Conservation (phyloP, 495 filamentous ascomycete genomes). For the Cercophora samala region DNA sequence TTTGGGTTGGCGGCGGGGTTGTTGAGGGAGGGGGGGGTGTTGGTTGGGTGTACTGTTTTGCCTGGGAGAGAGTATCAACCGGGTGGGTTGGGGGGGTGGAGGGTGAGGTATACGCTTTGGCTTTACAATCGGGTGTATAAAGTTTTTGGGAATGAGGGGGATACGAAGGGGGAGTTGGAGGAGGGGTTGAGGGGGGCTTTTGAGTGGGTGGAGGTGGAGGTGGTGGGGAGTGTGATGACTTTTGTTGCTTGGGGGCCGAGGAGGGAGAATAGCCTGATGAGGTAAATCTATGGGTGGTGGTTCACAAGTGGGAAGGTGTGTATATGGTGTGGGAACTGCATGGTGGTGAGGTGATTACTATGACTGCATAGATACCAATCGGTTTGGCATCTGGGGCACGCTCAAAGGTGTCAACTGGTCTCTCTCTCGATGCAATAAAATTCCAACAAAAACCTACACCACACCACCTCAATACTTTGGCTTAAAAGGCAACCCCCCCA, state of each 20-base stretch:
- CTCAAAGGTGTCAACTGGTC: too few species aligned
- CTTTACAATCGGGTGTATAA: constrained; percentile 30
- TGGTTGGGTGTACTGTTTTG: constrained; percentile 37
- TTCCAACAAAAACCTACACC: too few species aligned
- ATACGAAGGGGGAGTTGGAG: constrained; percentile 35
- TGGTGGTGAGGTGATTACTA: too few species aligned
- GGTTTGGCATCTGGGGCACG: too few species aligned
- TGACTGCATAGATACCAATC: too few species aligned
- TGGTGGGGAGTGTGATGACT: constrained; percentile 26
- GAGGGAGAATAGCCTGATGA: neutral
- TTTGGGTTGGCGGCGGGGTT: constrained; percentile 28
- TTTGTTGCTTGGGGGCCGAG: constrained; percentile 17
- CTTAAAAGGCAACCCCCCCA: neutral
- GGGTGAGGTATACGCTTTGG: constrained; percentile 31
- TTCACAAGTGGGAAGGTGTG: too few species aligned
- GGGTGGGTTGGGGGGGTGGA: constrained; percentile 15
- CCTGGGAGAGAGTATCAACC: neutral
- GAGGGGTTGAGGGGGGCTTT: constrained; percentile 31
- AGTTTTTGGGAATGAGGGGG: constrained; percentile 28
- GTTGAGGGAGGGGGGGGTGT: constrained; percentile 32
- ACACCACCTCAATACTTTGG: neutral
- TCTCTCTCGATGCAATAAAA: too few species aligned
- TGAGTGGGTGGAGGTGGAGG: constrained; percentile 30
- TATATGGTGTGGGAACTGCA: too few species aligned
- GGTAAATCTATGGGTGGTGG: too few species aligned